Percentiles rank a stretch among this genome's conserved stretches.
These are phyloP conservation scores for Candida maris DNA, from an alignment of 805 yeast species.

Conservation along the genomic window DNA sequence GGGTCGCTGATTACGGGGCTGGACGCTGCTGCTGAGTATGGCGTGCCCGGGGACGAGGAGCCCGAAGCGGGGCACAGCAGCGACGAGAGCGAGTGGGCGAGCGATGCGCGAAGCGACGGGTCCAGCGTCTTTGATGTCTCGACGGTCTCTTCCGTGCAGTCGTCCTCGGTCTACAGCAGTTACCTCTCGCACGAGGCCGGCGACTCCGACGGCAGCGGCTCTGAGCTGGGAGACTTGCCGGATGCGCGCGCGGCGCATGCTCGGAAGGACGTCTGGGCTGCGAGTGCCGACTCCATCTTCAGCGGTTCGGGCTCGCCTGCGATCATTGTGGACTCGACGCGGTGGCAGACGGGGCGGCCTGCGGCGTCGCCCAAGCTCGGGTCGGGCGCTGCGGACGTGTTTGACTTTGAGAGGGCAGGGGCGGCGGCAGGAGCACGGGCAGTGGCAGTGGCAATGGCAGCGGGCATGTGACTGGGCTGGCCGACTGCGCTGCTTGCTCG, in stretches of 20 bases:
- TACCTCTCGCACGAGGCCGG: not conserved
- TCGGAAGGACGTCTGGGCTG: not conserved
- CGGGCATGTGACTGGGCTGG: too few species aligned
- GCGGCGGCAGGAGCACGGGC: too few species aligned
- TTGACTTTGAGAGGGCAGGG: not conserved
- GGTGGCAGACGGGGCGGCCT: not conserved
- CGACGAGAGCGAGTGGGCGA: not conserved
- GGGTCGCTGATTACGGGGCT: too few species aligned
- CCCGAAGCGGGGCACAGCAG: not conserved
- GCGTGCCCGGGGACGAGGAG: slow-evolving; percentile 1
- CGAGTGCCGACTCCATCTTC: slow-evolving; percentile 16
- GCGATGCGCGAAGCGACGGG: slow-evolving; percentile 1
- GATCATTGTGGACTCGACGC: slow-evolving; percentile 7
- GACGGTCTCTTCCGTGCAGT: slow-evolving; percentile 1
- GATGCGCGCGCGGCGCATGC: not conserved
- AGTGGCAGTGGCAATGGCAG: too few species aligned
- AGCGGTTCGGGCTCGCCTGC: slow-evolving; percentile 11
- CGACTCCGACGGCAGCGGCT: not conserved
- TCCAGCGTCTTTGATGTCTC: slow-evolving; percentile 1
- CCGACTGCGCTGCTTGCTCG: too few species aligned
- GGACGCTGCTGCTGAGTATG: too few species aligned
- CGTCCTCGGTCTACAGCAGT: not conserved
- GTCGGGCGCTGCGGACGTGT: too few species aligned
- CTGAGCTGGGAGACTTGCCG: too few species aligned
- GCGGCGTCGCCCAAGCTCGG: not conserved